A percentile compares a stretch with the other conserved stretches of the same genome.
phyloP scores from a whole-genome alignment of 106 monocot species.

The Triglochin maritima region DNA sequence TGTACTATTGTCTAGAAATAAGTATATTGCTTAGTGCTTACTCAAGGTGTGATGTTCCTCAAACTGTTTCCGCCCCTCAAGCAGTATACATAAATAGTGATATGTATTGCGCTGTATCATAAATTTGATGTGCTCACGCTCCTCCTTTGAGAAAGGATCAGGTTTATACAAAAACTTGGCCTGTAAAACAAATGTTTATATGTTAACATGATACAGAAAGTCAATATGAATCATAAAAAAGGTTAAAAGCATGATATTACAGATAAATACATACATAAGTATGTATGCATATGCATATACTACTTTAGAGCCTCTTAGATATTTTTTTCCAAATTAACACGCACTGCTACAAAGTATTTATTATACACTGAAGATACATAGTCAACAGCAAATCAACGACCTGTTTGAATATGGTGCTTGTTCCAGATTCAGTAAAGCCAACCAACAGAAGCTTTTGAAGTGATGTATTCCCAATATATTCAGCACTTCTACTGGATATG shows the following conservation, averaged over 20 bases:
- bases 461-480: slow-evolving; percentile 51
- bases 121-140: slow-evolving; percentile 13
- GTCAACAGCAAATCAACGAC: slow-evolving; percentile 15
- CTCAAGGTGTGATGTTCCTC: slow-evolving; percentile 10
- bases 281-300: background rate
- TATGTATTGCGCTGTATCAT: slow-evolving; percentile 20
- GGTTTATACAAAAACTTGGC: slow-evolving; percentile 15
- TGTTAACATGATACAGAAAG: too few relatives aligned
- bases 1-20: background rate
- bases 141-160: slow-evolving; percentile 13
- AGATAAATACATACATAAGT: background rate
- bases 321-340: too few relatives aligned
- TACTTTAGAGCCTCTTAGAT: background rate
- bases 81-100: slow-evolving; percentile 15
- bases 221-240: background rate
- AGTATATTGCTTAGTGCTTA: background rate
- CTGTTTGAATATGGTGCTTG: slow-evolving; percentile 96
- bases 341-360: too few relatives aligned
- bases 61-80: slow-evolving; percentile 23
- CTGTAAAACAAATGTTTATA: background rate
- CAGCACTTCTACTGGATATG: slow-evolving; percentile 20
- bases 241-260: too few relatives aligned
- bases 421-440: slow-evolving; percentile 67
- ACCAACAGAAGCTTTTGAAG: slow-evolving; percentile 71
- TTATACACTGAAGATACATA: too few relatives aligned